Base-by-base conservation (phyloP, 768 basidiomycete species). In the Boletus rufocinnamomeus region DNA sequence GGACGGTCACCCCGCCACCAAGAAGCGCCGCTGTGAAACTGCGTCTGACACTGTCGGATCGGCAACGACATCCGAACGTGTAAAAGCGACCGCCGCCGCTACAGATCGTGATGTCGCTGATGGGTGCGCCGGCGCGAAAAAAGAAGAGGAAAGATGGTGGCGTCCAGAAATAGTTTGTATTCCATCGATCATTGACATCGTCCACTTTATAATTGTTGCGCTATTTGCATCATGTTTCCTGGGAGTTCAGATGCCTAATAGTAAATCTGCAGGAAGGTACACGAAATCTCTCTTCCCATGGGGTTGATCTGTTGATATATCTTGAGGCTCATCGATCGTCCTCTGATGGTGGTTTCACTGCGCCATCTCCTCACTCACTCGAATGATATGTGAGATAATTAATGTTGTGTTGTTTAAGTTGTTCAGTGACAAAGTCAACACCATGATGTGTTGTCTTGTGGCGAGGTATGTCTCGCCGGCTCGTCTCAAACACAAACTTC, bases 1-100 rank as follows among this genome's bases (percentile, higher is more conserved):
- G 7, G 48, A 53, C 14, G 17, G 2, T 1, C 46, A 14, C 8
- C 11, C 37, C 10, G n/a, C 46, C 13, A 38, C 35, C 34, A 67
- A 63, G 50, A 73, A 73, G 37, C 70, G 70, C 11, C 49, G 2
- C 9, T 65, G 57, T 1, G 68, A 66, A 10, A 63, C 65, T 44
- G 71, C 54, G 23, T 4, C 56, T 2, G 59, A 63, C 4, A n/a
- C 43, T 0, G 19, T 38, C 35, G 54, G n/a, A n/a, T n/a, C n/a
- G n/a, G n/a, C n/a, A n/a, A n/a, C n/a, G n/a, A n/a, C n/a, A n/a
- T n/a, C n/a, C 3, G 35, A 59, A 46, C 47, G 3, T 34, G 21
- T n/a, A 6, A 46, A 46, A 37, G 6, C 4, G 35, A 49, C 35
- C 3, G 11, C 23, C 4, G 32, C 21, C 10, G 28, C 43, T 2